A percentile compares a stretch with the other conserved stretches of the same genome.
These are phyloP conservation scores for Hypoxylon lienhwacheense DNA, from an alignment of 495 filamentous ascomycete species.

Conservation along the genomic window DNA sequence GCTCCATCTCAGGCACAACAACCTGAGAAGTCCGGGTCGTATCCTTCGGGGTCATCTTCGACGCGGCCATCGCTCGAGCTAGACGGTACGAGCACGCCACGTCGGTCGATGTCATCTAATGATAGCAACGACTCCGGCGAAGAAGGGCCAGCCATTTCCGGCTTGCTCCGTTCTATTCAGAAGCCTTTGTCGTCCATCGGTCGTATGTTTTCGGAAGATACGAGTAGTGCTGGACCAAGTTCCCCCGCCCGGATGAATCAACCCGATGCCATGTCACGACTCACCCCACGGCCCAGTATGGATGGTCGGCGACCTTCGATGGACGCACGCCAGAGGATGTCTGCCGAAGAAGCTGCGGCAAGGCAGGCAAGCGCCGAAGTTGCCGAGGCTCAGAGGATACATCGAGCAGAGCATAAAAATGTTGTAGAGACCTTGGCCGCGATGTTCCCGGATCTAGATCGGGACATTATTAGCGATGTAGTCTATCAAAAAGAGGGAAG, in stretches of 20 bases:
- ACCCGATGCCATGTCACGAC: slow-evolving; percentile 44
- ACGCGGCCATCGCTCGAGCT: slow-evolving; percentile 49
- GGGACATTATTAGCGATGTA: slow-evolving; percentile 91
- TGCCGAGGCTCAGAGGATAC: slow-evolving; percentile 84
- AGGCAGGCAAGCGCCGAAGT: slow-evolving; percentile 90
- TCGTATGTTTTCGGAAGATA: slow-evolving; percentile 92
- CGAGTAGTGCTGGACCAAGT: slow-evolving; percentile 44
- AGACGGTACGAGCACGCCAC: slow-evolving; percentile 44
- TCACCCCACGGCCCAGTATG: slow-evolving; percentile 52
- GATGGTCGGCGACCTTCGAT: slow-evolving; percentile 48
- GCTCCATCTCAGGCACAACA: slow-evolving; percentile 49
- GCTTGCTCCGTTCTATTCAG: slow-evolving; percentile 88
- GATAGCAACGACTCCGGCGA: slow-evolving; percentile 55
- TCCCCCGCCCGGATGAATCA: slow-evolving; percentile 62
- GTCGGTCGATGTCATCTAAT: slow-evolving; percentile 48
- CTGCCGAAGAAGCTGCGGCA: slow-evolving; percentile 88
- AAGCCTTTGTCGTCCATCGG: slow-evolving; percentile 90
- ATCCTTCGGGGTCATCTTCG: slow-evolving; percentile 37
- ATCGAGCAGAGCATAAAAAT: slow-evolving; percentile 80
- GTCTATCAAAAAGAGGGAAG: slow-evolving; percentile 88
- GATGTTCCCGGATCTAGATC: slow-evolving; percentile 92
- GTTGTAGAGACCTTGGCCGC: slow-evolving; percentile 89
- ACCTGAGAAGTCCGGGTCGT: slow-evolving; percentile 64
- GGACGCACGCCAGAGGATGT: slow-evolving; percentile 48
- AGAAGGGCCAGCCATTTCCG: slow-evolving; percentile 78